phyloP scores from a whole-genome alignment of 2,329 filamentous ascomycete species.

The Microsporum ferrugineum region DNA sequence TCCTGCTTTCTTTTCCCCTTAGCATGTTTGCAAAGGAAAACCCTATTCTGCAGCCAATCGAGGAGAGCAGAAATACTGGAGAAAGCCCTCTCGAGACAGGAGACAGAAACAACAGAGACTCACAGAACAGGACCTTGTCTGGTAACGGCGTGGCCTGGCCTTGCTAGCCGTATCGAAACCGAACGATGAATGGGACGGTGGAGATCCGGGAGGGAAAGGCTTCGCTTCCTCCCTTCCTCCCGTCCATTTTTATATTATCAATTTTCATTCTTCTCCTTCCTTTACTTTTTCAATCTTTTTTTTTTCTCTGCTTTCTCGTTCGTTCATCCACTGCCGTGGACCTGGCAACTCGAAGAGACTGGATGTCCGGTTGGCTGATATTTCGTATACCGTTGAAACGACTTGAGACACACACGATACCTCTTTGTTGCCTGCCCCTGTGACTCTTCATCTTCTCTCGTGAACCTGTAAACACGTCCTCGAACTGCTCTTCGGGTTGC shows the following conservation, averaged over 20 bases:
- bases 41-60: background rate
- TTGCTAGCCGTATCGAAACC: background rate
- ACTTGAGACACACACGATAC: background rate
- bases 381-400: background rate
- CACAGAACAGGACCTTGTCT: background rate
- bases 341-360: background rate
- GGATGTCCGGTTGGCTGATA: background rate
- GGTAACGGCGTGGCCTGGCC: constrained; percentile 1
- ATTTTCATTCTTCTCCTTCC: background rate
- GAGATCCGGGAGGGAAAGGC: constrained; percentile 1
- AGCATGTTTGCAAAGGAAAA: background rate
- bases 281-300: background rate
- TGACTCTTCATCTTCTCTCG: background rate
- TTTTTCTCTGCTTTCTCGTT: background rate
- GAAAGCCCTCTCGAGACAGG: background rate
- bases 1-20: background rate
- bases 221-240: constrained; percentile 2
- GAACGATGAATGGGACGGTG: constrained; percentile 2
- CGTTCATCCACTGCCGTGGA: background rate
- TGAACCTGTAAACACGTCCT: background rate
- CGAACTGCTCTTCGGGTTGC: background rate
- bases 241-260: background rate
- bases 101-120: background rate
- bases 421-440: background rate
- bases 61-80: background rate